Percentiles rank a stretch among this genome's conserved stretches.
These are phyloP conservation scores for Phytophthora megakarya DNA, from an alignment of 352 stramenopile species.

Conservation along the genomic window DNA sequence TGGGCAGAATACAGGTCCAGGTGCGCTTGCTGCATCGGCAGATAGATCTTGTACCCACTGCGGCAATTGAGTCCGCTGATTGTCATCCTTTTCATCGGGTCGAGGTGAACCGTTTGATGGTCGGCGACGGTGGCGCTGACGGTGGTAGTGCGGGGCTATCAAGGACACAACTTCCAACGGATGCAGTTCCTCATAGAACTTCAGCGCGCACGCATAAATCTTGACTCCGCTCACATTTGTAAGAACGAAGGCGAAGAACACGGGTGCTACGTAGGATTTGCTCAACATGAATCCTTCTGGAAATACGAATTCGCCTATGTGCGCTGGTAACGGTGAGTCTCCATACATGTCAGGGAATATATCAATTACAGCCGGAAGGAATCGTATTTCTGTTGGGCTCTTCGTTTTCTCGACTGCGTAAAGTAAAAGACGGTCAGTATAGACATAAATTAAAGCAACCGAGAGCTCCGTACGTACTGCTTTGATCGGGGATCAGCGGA, in stretches of 20 bases:
- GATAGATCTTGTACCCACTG: slow-evolving; percentile 80
- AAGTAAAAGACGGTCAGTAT: background rate
- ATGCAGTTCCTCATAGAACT: slow-evolving; percentile 84
- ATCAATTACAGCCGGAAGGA: slow-evolving; percentile 68
- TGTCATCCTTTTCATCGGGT: slow-evolving; percentile 49
- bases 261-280: slow-evolving; percentile 57
- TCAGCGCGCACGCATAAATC: slow-evolving; percentile 80
- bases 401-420: slow-evolving; percentile 72
- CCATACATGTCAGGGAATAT: slow-evolving; percentile 63
- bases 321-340: slow-evolving; percentile 62
- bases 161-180: slow-evolving; percentile 80
- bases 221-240: slow-evolving; percentile 83
- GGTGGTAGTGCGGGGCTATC: slow-evolving; percentile 57
- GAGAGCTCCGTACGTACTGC: slow-evolving; percentile 45
- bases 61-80: slow-evolving; percentile 55
- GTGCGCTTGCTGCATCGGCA: slow-evolving; percentile 42
- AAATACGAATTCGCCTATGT: slow-evolving; percentile 83
- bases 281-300: slow-evolving; percentile 72
- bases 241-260: slow-evolving; percentile 86
- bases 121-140: slow-evolving; percentile 36
- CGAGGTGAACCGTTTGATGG: slow-evolving; percentile 20
- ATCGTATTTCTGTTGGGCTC: slow-evolving; percentile 71
- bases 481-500: slow-evolving; percentile 60
- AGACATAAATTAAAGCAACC: background rate
- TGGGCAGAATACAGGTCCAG: slow-evolving; percentile 86